Percentiles rank a stretch among this genome's conserved stretches.
phyloP scores from a whole-genome alignment of 139 green algal genomes.

The Haematococcus sp. region DNA sequence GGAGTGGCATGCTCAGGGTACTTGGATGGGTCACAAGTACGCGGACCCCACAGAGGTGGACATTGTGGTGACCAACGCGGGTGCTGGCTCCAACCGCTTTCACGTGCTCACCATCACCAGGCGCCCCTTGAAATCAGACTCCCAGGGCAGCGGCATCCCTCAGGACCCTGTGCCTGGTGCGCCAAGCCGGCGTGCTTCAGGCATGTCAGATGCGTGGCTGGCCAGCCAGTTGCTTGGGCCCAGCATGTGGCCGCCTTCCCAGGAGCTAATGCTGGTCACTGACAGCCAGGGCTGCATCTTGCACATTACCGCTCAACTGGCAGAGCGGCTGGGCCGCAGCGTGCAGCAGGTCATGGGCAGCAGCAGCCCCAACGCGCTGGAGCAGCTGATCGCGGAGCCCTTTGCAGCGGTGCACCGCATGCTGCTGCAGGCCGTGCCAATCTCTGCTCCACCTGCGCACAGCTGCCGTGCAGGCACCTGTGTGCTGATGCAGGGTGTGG shows the following conservation, averaged over 20 bases:
- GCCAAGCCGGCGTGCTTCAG: too few species aligned
- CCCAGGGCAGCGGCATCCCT: too few species aligned
- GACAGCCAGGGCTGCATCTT: conserved; percentile 43
- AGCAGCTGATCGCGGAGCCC: not conserved
- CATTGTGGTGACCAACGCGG: not conserved
- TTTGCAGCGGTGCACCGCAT: not conserved
- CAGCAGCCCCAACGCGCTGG: not conserved
- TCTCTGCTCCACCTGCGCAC: not conserved
- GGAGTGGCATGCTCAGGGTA: not conserved
- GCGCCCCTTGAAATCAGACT: too few species aligned
- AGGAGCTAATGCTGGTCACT: conserved; percentile 34
- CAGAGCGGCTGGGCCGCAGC: conserved; percentile 5
- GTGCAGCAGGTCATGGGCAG: not conserved
- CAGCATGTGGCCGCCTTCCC: not conserved
- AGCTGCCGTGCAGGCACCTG: conserved; percentile 4
- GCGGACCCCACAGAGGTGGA: not conserved
- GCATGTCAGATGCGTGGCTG: too few species aligned
- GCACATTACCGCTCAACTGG: conserved; percentile 33
- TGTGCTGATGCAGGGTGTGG: not conserved
- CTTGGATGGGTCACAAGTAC: not conserved
- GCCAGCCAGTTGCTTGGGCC: too few species aligned
- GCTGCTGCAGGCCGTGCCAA: not conserved
- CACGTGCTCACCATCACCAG: too few species aligned
- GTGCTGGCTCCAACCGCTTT: not conserved
- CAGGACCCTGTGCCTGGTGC: too few species aligned